Conservation (phyloP, 768 basidiomycete species). For the Gymnopilus dilepis region DNA sequence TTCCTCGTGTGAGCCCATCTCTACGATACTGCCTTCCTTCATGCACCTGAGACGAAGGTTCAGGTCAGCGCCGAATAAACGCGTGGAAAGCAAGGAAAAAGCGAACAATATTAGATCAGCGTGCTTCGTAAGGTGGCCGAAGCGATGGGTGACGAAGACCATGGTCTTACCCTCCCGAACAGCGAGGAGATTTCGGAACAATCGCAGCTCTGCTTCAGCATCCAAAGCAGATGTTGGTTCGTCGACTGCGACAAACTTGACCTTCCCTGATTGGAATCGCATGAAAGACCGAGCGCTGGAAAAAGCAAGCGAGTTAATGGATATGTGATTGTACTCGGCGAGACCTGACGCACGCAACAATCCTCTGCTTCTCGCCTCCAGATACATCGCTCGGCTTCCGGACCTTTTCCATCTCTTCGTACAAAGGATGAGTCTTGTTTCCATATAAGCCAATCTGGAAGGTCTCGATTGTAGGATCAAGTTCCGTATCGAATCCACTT, state of each 20-base stretch:
- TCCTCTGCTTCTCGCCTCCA: constrained; percentile 54
- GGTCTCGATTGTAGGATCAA: constrained; percentile 35
- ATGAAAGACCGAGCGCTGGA: constrained; percentile 53
- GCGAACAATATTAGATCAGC: constrained; percentile 60
- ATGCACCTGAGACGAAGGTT: constrained; percentile 38
- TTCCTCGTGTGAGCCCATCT: constrained; percentile 46
- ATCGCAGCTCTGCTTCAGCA: constrained; percentile 53
- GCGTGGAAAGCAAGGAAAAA: neutral
- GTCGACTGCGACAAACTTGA: constrained; percentile 57
- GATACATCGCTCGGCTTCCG: constrained; percentile 38
- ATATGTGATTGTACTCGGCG: neutral
- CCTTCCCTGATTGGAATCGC: constrained; percentile 43
- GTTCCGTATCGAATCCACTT: constrained; percentile 41
- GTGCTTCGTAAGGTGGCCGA: constrained; percentile 52
- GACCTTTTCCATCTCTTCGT: constrained; percentile 29
- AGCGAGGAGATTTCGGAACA: constrained; percentile 47
- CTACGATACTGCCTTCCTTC: constrained; percentile 46
- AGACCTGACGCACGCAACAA: constrained; percentile 48
- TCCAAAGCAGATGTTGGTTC: constrained; percentile 66
- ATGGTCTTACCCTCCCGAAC: constrained; percentile 54
- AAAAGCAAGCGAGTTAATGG: constrained; percentile 5
- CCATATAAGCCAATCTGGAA: constrained; percentile 36
- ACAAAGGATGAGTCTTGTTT: constrained; percentile 35
- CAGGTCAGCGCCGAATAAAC: neutral
- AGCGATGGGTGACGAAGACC: constrained; percentile 62